These are phyloP conservation scores for Saturnispora saitoi DNA, from an alignment of 805 yeast genomes.

Conservation along the genomic window DNA sequence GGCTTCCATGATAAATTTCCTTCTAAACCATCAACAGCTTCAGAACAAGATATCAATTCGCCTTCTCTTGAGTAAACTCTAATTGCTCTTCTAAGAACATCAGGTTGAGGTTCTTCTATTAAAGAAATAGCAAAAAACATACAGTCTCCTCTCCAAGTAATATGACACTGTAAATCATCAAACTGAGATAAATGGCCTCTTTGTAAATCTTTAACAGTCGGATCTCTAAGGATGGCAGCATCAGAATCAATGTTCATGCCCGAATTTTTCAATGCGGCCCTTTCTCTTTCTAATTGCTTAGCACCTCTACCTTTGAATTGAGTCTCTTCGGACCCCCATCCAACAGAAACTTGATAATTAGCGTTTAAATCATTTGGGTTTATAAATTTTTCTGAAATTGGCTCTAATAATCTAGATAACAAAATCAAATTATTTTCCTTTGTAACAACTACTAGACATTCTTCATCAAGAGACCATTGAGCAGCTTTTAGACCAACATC, in stretches of 20 bases:
- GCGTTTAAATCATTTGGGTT: slow-evolving; percentile 52
- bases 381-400: slow-evolving; percentile 57
- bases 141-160: slow-evolving; percentile 96
- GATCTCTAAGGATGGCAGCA: slow-evolving; percentile 57
- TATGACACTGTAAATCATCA: slow-evolving; percentile 41
- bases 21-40: slow-evolving; percentile 80
- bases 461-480: slow-evolving; percentile 88
- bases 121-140: slow-evolving; percentile 67
- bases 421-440: slow-evolving; percentile 50
- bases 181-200: slow-evolving; percentile 50
- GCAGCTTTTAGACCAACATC: slow-evolving; percentile 71
- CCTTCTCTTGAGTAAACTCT: slow-evolving; percentile 72
- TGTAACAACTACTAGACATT: slow-evolving; percentile 65
- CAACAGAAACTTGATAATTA: slow-evolving; percentile 86
- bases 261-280: slow-evolving; percentile 47
- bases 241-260: slow-evolving; percentile 61
- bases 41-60: slow-evolving; percentile 79
- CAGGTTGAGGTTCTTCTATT: slow-evolving; percentile 39
- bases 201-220: slow-evolving; percentile 74
- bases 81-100: slow-evolving; percentile 57
- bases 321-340: slow-evolving; percentile 97
- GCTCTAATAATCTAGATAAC: slow-evolving; percentile 71
- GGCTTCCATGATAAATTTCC: slow-evolving; percentile 80
- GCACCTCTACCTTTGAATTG: slow-evolving; percentile 95
- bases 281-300: slow-evolving; percentile 63